Base-by-base conservation (phyloP, 2,329 filamentous ascomycete genomes). In the Cercospora sp. region DNA sequence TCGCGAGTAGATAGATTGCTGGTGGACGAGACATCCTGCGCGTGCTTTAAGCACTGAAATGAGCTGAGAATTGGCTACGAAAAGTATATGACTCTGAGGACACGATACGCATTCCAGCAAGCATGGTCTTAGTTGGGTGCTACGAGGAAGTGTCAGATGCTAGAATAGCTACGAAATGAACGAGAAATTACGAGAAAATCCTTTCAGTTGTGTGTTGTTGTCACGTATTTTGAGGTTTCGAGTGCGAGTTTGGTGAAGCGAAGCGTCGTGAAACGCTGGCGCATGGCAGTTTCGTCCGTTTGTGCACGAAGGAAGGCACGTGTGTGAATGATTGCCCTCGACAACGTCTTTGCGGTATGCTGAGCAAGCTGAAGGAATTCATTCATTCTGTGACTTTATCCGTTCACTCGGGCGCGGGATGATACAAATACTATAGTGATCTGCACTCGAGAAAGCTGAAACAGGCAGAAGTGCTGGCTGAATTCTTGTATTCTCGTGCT, bases 81-180 rank as follows among this genome's bases (percentile, higher is more conserved):
- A 55, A 53, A 16, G 49, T 55, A 55, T 9, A 55, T 55, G 49
- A 55, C 49, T 28, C 49, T 55, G 49, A 55, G 21, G 49, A 55
- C n/a, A 55, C 49, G 21, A 55, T 16, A 55, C 21, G 49, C 49
- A 28, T 3, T 16, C 49, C 49, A 55, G 26, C 49, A 55, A 55
- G 49, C 24, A 16, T 13, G 49, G 49, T 55, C 49, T 55, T 55
- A 12, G 4, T 55, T 28, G 49, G 49, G 49, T 8, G 49, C 49
- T 28, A 55, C 49, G 49, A n/a, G 49, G 49, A 55, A 55, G 49
- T 16, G 49, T 55, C 49, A 28, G 12, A 55, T 55, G 21, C 49
- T 55, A 28, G 49, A 55, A 55, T 55, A 55, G 49, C 49, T 28
- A 55, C 49, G 49, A 55, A 55, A 26, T 24, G 21, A 30, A 55